Base-by-base conservation (phyloP, 2,329 filamentous ascomycete genomes). In the Colletotrichum musae region DNA sequence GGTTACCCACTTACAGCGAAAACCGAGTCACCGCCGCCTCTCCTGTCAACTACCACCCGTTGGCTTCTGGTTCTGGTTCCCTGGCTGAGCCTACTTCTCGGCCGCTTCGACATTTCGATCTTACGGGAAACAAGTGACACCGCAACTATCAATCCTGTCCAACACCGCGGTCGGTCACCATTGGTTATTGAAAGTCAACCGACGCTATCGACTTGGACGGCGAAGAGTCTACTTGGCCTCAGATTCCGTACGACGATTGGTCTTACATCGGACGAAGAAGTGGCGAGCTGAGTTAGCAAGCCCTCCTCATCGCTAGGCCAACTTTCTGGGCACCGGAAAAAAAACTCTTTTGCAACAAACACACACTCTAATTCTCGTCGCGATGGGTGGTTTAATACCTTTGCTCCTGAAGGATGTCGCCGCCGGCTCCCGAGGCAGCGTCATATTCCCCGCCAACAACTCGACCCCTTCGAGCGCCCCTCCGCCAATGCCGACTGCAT, bases 341-440 rank as follows among this genome's bases (percentile, higher is more conserved):
- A 24, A 24, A 57, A 61, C 26, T 26, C 45, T 60, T 28, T 47
- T 47, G 50, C 39, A 50, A 21, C 47, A 59, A 47, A 50, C 32
- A 50, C 48, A 61, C 47, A 39, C 50, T 43, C 48, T 64, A 50
- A 21, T 15, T 58, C 12, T 12, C 21, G 13, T 57, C 70, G 69
- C 57, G 45, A 80, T 80, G 78, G 63, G 73, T 28, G 75, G 77
- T 21, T 71, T 79, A 36, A 79, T 79, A 64, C 78, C 78, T 39
- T 73, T 80, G 39, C 72, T 77, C 58, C 75, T 80, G 39, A 73
- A 74, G 52, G 62, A 73, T 24, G 70, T 69, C 7, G 64, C 71
- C 13, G 62, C 58, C 16, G 70, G 72, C 45, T 70, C 70, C n/a
- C 69, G 72, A 12, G 45, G 64, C 36, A 73, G 72, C 32, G 51